Evolutionary conservation across 2,329 filamentous ascomycete species (phyloP), one percentile per base, ranked within the genome.

Genomic region (Fusarium buharicum): DNA sequence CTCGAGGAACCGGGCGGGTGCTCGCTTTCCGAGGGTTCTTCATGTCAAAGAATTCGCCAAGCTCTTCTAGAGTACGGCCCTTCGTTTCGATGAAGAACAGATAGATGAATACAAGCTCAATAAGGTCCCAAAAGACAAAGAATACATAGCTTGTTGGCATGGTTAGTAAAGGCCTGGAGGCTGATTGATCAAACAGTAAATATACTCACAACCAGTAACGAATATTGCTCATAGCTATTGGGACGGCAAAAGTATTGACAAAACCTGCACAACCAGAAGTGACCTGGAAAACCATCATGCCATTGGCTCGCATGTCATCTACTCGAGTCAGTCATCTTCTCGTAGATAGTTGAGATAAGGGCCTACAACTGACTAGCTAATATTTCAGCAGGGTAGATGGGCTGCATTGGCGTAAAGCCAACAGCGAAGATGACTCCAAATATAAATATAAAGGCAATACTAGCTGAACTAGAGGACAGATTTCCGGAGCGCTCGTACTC

Each of bases 251-350:
- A 3, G 58, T 64, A 34, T 64, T 66, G 24, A 66, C 54, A 31
- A 64, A 59, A 3, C 61, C 31, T n/a, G 61, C 63, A 7, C 50
- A 50, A 0, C 61, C 58, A 18, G 58, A 48, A 1, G 49, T 54
- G n/a, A 66, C 49, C 31, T 44, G 24, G 9, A 48, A 61, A 2
- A 66, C 10, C 62, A 64, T 64, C 62, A 66, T 66, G 1, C 60
- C 64, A 8, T 64, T 66, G 6, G 64, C 59, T 17, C 64, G 48
- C 64, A 67, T 67, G n/a, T 66, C 62, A 6, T 57, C 54, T 57
- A 9, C 0, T 11, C 12, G 2, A 3, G 48, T 55, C 3, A 55
- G 47, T 8, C 1, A 39, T 7, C 6, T 10, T 5, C 6, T 12
- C 4, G 8, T 16, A 27, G 12, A 7, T 8, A n/a, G 13, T 27